Conservation (phyloP, 768 basidiomycete species). For the Gymnopilus junonius region DNA sequence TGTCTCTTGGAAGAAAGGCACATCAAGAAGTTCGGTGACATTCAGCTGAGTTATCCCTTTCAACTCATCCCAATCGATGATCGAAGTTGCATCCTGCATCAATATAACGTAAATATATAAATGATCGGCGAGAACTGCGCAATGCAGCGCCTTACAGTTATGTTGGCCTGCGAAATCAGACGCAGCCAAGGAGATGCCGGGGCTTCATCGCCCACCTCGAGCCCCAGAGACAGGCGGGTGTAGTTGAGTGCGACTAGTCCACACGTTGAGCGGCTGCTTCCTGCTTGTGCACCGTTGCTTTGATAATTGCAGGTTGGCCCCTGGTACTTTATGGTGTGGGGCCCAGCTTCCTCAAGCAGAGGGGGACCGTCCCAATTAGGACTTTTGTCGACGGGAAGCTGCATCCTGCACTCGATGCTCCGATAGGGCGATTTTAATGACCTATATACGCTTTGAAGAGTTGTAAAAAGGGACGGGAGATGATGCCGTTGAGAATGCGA, state of each 20-base stretch:
- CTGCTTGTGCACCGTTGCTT: neutral
- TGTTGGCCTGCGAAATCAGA: conserved; percentile 17
- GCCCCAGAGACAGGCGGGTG: conserved; percentile 11
- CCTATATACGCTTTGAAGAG: neutral
- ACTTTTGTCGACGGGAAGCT: neutral
- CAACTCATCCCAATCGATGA: conserved; percentile 4
- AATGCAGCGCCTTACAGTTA: conserved; percentile 17
- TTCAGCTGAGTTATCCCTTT: conserved; percentile 5
- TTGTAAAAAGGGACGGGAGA: neutral
- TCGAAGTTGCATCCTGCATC: conserved; percentile 13
- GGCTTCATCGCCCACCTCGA: conserved; percentile 10
- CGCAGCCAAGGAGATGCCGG: conserved; percentile 7
- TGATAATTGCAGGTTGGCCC: conserved; percentile 5
- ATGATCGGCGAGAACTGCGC: neutral
- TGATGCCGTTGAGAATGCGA: neutral
- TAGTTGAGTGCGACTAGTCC: conserved; percentile 19
- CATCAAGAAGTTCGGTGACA: conserved; percentile 18
- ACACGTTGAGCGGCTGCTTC: conserved; percentile 9
- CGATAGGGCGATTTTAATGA: neutral
- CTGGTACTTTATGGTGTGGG: conserved; percentile 5
- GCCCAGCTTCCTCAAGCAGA: neutral
- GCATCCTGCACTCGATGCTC: neutral
- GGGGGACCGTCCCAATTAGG: neutral
- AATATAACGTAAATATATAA: neutral
- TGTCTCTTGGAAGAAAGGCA: conserved; percentile 25